Base-by-base conservation (phyloP, 352 stramenopile species). In the Phytophthora gonapodyides region DNA sequence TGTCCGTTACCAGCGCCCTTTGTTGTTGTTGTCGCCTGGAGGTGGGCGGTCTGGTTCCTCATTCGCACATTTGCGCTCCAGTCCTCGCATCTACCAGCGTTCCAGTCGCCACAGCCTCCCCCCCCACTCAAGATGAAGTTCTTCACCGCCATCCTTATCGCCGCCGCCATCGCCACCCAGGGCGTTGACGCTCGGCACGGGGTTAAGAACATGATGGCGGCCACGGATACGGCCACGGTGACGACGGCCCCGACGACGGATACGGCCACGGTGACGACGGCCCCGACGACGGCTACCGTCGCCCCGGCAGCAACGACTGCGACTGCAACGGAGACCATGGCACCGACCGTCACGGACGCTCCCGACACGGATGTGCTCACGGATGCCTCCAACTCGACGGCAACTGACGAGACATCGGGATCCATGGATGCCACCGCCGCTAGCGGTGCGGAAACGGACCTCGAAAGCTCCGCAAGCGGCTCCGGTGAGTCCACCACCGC, bases 61-160 rank as follows among this genome's bases (percentile, higher is more conserved):
- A 76, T 76, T 76, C 63, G 44, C 51, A 63, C 54, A 73, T 76
- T 73, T 69, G 59, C 68, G 8, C 55, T 56, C 40, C 37, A 67
- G 35, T 35, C 43, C 34, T 44, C 56, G 43, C 64, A 75, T 57
- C 57, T 57, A 62, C 54, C 21, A 68, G 21, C 45, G 8, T 34
- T 43, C 13, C 42, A 46, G 50, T 60, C 49, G 7, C 40, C 34
- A 16, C 16, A 11, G 7, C 30, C 11, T 42, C 41, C 41, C 6
- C 24, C 6, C 24, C 24, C 24, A 30, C 24, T 30, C 31, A 73
- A 62, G 50, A 76, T 76, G 68, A 76, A 76, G 49, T 61, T 70
- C 45, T 73, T 76, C 44, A 64, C 68, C 19, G 54, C 51, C 47
- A 21, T 76, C 35, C 54, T 72, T 40, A 31, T 76, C 33, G 53